Evolutionary conservation across 768 basidiomycete genomes (phyloP).

Genomic region (Trametes cingulata): DNA sequence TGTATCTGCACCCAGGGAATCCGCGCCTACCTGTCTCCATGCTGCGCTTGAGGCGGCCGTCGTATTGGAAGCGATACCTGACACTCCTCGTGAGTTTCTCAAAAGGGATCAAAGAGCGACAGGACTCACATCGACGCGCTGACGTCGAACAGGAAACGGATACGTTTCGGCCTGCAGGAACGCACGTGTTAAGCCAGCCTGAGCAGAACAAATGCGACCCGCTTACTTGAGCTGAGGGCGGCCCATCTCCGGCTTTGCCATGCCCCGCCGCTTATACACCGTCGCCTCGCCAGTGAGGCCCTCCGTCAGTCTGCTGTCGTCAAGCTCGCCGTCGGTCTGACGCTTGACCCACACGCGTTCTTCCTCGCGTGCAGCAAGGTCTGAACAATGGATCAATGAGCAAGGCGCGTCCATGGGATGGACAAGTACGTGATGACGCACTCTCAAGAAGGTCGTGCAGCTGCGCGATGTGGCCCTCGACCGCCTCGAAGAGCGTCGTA

Average conservation of each 20-base stretch:
- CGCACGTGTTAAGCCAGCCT: not conserved
- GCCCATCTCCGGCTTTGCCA: conserved; percentile 69
- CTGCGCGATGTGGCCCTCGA: conserved; percentile 60
- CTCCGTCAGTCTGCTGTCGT: conserved; percentile 65
- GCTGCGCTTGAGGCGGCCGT: conserved; percentile 62
- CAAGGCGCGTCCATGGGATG: not conserved
- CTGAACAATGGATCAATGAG: conserved; percentile 32
- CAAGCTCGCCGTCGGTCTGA: conserved; percentile 70
- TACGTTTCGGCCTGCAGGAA: conserved; percentile 57
- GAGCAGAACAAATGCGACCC: not conserved
- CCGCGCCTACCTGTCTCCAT: conserved; percentile 57
- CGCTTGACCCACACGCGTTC: conserved; percentile 73
- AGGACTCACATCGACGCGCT: conserved; percentile 68
- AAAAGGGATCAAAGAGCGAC: not conserved
- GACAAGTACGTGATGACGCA: conserved; percentile 31
- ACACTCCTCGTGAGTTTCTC: not conserved
- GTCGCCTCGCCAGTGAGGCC: conserved; percentile 68
- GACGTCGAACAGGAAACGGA: conserved; percentile 68
- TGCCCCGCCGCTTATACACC: conserved; percentile 68
- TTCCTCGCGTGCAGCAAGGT: conserved; percentile 67
- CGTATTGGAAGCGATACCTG: conserved; percentile 75
- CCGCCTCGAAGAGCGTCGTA: conserved; percentile 49
- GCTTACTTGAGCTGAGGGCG: conserved; percentile 66
- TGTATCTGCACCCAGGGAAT: not conserved
- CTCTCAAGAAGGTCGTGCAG: conserved; percentile 64